phyloP scores from a whole-genome alignment of 441 rosid genomes.

The Adansonia madagascariensis region DNA sequence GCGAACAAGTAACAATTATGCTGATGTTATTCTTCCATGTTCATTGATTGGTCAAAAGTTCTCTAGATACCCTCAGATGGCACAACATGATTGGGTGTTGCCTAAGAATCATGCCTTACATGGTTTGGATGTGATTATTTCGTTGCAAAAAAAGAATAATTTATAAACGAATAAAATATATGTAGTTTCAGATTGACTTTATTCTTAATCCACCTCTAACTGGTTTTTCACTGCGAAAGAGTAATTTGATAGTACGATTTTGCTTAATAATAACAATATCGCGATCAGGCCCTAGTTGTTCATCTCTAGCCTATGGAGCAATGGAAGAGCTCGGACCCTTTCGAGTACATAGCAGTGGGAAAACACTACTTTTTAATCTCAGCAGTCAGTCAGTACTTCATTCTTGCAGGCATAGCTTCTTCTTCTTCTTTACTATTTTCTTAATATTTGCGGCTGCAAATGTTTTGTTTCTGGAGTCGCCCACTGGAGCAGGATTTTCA shows the following conservation, averaged over 20 bases:
- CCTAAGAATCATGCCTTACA: neutral
- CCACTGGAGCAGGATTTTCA: constrained; percentile 90
- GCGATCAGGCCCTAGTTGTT: constrained; percentile 79
- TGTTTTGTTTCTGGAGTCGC: constrained; percentile 81
- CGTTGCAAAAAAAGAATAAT: neutral
- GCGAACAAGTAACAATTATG: constrained; percentile 1
- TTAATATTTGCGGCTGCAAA: constrained; percentile 54
- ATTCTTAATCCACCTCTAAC: neutral
- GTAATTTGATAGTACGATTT: constrained; percentile 1
- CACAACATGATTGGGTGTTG: constrained; percentile 40
- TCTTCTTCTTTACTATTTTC: neutral
- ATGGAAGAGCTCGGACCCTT: constrained; percentile 89
- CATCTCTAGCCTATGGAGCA: constrained; percentile 88
- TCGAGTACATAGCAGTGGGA: constrained; percentile 76
- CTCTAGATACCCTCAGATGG: constrained; percentile 39
- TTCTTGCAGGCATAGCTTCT: neutral
- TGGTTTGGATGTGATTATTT: neutral
- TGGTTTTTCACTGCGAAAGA: neutral
- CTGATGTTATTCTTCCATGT: constrained; percentile 8
- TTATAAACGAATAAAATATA: neutral
- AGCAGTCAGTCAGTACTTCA: too few relatives aligned
- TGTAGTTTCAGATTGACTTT: neutral
- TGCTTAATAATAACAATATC: neutral
- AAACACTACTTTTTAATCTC: constrained; percentile 32
- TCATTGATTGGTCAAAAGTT: constrained; percentile 7